Base-by-base conservation (phyloP, 75 land plant genomes). In the Isoetes taiwanensis region DNA sequence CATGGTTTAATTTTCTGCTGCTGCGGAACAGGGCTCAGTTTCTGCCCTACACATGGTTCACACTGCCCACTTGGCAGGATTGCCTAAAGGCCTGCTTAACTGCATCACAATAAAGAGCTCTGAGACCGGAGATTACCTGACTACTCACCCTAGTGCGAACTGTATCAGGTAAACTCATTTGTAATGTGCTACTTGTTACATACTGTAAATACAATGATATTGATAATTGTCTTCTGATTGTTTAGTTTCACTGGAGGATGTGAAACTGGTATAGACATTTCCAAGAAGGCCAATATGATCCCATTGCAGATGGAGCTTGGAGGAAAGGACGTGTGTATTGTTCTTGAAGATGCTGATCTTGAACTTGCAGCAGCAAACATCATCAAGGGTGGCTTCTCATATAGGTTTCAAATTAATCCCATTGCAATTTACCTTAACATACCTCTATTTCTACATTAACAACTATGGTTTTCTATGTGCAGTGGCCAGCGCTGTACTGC, bases 401-500 rank as follows among this genome's bases (percentile, higher is more conserved):
- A 9, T 14, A 37, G 38, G 38, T 37, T 9, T n/a, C 16, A 19
- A 46, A 19, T 46, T 46, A 19, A 19, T 5, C 23, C 16, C 23
- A 6, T 8, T 46, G 50, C 23, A 19, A 6, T 8, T 46, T 23
- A 8, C n/a, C n/a, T n/a, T n/a, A n/a, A n/a, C 23, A 6, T 46
- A 37, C 9, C 14, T 37, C 12, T 37, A 37, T 37, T n/a, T n/a
- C n/a, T n/a, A n/a, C n/a, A n/a, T n/a, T n/a, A n/a, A n/a, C n/a
- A n/a, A n/a, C n/a, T n/a, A 14, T 14, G 39, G 9, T 37, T 37
- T 37, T 46, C 11, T 65, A 11, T 11, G 21, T 59, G 71, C 71
- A 69, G 72, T 69, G 72, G 72, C 3, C 72, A 69, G 37, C 50
- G 71, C 12, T 68, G 71, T 30, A 68, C 71, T 19, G 71, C 71